Base-by-base conservation (phyloP, 208 protist genomes). In the Acanthamoeba royreba region DNA sequence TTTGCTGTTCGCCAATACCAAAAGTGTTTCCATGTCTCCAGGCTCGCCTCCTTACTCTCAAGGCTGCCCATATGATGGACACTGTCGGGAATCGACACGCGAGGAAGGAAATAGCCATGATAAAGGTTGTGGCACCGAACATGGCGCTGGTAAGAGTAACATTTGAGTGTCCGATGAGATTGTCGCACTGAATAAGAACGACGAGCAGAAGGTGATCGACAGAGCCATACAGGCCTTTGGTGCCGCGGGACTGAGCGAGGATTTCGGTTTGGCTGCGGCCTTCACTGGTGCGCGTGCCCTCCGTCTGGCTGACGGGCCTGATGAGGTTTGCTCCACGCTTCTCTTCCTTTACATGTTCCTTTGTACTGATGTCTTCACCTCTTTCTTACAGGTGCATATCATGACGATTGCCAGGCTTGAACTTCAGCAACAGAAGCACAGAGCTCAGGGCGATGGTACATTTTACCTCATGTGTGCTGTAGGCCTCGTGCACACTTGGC, bases 231-330 rank as follows among this genome's bases (percentile, higher is more conserved):
- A 97, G 86, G 83, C 94, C 1, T 92, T 96, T 77, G 97, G 96
- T 42, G 97, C 55, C 9, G 61, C 87, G 2, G 94, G 95, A 2
- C 52, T 98, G 11, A 92, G 72, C 5, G 46, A 95, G 13, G 97
- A 98, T 92, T 79, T 77, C 25, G 69, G 55, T 8, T 91, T 98
- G n/a, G 95, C 97, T 3, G 45, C 88, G 4, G 46, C 96, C 45
- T 98, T 49, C 46, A 79, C 94, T 1, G 47, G 69, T 15, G 52
- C 87, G 1, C 96, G 97, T 40, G 88, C 95, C 0, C 94, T 98
- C 8, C 96, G 97, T 15, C 69, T 98, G 31, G 97, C 97, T 11
- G 96, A 97, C 40, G 96, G 96, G 2, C 97, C 97, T 3, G 97
- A 97, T 89, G 96, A 96, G 52, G 96, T 97, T 63, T 63, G 25